Evolutionary conservation across 371 early-diverging fungal genomes (phyloP).

Genomic region (Syncephalastrum monosporum): DNA sequence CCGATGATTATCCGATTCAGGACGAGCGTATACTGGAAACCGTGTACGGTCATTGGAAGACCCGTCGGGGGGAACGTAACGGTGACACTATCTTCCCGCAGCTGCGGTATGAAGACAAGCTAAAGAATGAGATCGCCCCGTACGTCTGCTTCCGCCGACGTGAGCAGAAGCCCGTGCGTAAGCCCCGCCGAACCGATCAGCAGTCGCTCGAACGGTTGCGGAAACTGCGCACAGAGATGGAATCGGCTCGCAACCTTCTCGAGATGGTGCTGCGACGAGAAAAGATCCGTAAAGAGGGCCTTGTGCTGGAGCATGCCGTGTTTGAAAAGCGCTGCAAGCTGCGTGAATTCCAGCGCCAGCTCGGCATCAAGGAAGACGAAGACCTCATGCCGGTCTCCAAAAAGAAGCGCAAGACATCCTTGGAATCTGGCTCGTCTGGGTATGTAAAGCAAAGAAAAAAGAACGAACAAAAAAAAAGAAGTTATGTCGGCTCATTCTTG

Average conservation of each 20-base stretch:
- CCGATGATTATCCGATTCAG: slow-evolving; percentile 14
- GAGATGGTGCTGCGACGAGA: slow-evolving; percentile 85
- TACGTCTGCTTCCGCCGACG: slow-evolving; percentile 96
- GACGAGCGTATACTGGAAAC: slow-evolving; percentile 8
- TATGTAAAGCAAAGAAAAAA: slow-evolving; percentile 10
- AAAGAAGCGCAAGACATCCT: slow-evolving; percentile 38
- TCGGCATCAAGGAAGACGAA: slow-evolving; percentile 59
- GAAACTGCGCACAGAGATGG: slow-evolving; percentile 80
- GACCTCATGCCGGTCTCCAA: slow-evolving; percentile 35
- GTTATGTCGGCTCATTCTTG: neutral
- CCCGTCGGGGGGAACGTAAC: slow-evolving; percentile 33
- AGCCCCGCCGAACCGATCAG: slow-evolving; percentile 85
- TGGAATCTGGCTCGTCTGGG: slow-evolving; percentile 28
- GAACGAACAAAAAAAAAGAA: neutral
- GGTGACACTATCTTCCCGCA: slow-evolving; percentile 63
- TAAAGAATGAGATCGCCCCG: slow-evolving; percentile 81
- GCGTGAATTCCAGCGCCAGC: slow-evolving; percentile 53
- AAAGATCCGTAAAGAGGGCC: slow-evolving; percentile 64
- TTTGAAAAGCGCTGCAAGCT: slow-evolving; percentile 57
- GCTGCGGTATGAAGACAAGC: slow-evolving; percentile 64
- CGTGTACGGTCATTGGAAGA: slow-evolving; percentile 37
- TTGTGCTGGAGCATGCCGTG: slow-evolving; percentile 66
- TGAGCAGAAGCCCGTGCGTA: slow-evolving; percentile 85
- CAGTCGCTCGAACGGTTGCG: slow-evolving; percentile 81
- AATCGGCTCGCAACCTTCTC: slow-evolving; percentile 67